Evolutionary conservation across 208 protist genomes (phyloP).

Genomic region (Ichthyophonus hoferi): DNA sequence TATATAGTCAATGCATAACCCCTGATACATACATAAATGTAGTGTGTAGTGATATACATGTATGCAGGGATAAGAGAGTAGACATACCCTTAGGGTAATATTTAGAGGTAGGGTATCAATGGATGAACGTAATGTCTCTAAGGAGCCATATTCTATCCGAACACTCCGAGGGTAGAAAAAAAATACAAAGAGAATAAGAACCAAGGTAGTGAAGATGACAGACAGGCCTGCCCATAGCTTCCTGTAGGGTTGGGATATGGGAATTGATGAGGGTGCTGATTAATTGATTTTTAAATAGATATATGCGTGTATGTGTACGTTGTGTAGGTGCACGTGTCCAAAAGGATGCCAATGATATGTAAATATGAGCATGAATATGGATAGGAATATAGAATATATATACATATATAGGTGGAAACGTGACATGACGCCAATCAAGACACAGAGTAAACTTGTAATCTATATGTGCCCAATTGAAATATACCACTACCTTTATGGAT

Average conservation of each 20-base stretch:
- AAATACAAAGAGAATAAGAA: background rate
- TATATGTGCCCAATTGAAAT: too few species aligned
- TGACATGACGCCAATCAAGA: too few species aligned
- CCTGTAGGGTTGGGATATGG: background rate
- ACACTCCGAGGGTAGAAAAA: background rate
- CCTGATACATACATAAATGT: too few species aligned
- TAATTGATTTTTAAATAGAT: background rate
- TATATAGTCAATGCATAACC: too few species aligned
- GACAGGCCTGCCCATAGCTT: background rate
- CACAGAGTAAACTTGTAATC: too few species aligned
- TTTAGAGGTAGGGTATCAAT: background rate
- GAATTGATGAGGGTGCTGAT: background rate
- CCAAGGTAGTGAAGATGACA: background rate
- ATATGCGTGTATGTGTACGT: background rate
- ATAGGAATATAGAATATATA: too few species aligned
- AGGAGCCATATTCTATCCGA: background rate
- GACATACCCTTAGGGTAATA: background rate
- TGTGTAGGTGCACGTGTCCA: conserved; percentile 13
- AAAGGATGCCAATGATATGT: background rate
- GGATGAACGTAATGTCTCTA: background rate
- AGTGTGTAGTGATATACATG: too few species aligned
- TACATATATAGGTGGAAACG: too few species aligned
- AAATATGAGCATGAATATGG: too few species aligned
- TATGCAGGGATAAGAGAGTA: too few species aligned
- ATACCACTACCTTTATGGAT: too few species aligned